Base-by-base conservation (phyloP, 1,284 basidiomycete species). In the Leccinum pallidistipes region DNA sequence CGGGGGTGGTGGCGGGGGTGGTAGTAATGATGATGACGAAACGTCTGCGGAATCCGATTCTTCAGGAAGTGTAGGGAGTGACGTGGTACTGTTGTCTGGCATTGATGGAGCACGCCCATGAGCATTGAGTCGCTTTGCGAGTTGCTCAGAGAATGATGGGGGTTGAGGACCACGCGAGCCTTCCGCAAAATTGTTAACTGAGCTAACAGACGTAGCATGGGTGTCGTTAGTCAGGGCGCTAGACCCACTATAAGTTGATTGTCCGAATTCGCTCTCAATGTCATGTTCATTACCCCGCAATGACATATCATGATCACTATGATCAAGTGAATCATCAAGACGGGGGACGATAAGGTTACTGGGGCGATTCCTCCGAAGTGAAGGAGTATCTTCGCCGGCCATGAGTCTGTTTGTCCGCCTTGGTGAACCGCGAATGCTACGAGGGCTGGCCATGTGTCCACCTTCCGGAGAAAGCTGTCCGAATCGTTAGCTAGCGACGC, bases 381-480 rank as follows among this genome's bases (percentile, higher is more conserved):
- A 67, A 60, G 78, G 76, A 34, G 76, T 71, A 5, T 78, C 78
- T 24, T 84, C 75, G 45, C 69, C 70, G 16, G 74, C 76, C 56
- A 65, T 49, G 9, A 55, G 55, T 27, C 78, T 74, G 53, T 84
- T 80, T 36, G 75, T 79, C 14, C 81, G 82, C 62, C 86, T 80
- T 36, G 88, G 87, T 6, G 87, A 89, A 18, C 81, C 84, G 66
- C 86, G 81, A 45, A 87, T 79, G 68, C 86, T 90, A 55, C 88
- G 81, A 40, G 86, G 85, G 70, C 83, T 88, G 2, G 85, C 84
- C 18, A 84, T 74, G 50, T 83, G 78, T 21, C 79, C 83, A 60
- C 83, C 80, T 63, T 84, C 76, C 4, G 76, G 80, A 45, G 86
- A 84, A 51, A 76, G 65, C 75, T 74, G 83, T 87, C 64, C 32